These are phyloP conservation scores for Serendipita indica DNA, from an alignment of 768 basidiomycete species.

Conservation along the genomic window DNA sequence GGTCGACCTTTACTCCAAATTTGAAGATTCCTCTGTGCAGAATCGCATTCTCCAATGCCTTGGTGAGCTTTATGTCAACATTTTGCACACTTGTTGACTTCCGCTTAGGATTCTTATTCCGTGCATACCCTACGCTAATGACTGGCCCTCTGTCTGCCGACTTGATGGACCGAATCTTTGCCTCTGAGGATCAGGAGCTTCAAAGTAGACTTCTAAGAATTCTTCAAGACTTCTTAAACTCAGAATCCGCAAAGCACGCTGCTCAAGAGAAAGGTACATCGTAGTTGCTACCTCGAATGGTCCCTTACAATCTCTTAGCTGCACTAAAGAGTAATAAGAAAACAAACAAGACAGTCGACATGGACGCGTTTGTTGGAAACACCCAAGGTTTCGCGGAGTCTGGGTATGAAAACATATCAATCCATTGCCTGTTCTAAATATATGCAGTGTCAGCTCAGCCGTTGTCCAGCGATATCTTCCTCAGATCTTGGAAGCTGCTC, in stretches of 20 bases:
- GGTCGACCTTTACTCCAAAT: conserved; percentile 56
- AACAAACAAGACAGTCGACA: conserved; percentile 42
- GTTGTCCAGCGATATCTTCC: conserved; percentile 84
- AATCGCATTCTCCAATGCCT: conserved; percentile 73
- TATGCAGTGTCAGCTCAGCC: conserved; percentile 73
- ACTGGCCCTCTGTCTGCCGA: conserved; percentile 57
- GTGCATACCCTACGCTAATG: conserved; percentile 84
- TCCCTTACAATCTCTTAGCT: neutral
- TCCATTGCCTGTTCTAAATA: neutral
- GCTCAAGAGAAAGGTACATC: conserved; percentile 49
- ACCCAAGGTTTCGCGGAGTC: conserved; percentile 94
- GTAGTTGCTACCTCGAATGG: neutral
- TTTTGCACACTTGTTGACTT: conserved; percentile 7
- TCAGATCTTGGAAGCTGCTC: conserved; percentile 65
- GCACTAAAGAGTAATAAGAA: conserved; percentile 25
- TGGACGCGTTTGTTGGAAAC: conserved; percentile 90
- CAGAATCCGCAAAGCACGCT: conserved; percentile 66
- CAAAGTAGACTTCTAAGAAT: conserved; percentile 66
- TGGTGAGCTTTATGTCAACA: conserved; percentile 32
- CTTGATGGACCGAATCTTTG: conserved; percentile 85
- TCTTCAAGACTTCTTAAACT: conserved; percentile 80
- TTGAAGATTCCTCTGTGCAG: conserved; percentile 40
- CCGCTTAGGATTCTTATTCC: conserved; percentile 68
- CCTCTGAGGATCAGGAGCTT: conserved; percentile 53
- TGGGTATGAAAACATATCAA: conserved; percentile 42